Evolutionary conservation across 2,329 filamentous ascomycete species (phyloP), one percentile per base, ranked within the genome.

Genomic region (Pestalotiopsis sp.): DNA sequence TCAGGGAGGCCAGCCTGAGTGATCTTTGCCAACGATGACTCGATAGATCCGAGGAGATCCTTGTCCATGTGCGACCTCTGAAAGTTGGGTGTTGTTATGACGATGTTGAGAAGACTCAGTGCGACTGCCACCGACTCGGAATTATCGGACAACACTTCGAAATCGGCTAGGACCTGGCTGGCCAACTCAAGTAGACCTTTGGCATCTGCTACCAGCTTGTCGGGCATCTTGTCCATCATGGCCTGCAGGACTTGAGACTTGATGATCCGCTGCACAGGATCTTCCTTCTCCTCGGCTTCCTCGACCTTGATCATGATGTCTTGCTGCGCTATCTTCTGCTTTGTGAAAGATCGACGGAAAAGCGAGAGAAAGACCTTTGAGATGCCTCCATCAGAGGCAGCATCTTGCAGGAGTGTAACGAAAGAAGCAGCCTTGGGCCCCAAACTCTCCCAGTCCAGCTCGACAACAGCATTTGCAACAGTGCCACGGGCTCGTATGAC

Each of bases 141-240:
- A 17, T 81, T 82, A 2, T 82, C 77, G 3, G 79, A 68, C 0
- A 81, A 78, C 3, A 80, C 79, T 6, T 82, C 78, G 39, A 84
- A 82, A 17, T 83, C 82, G 4, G 80, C 78, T 1, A 94, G 77
- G 0, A 94, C 84, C 67, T 91, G 86, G 64, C 83, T 83, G 63
- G 91, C 85, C 2, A 94, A 83, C 60, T 89, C 86, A 2, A 94
- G 80, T 6, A 93, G 84, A 72, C 92, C 89, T 58, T 86, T 85
- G 2, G 91, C 90, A 68, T 89, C 87, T 39, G 84, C 85, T 38
- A 91, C 86, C 13, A 94, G 83, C 70, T 88, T 89, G 25, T 91
- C 87, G 1, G 90, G 86, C 60, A 91, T 86, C 60, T 82, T 85
- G 27, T 88, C 86, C 78, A 93, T 88, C 79, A 94, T 85, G 41